Base-by-base conservation (phyloP, 2,329 filamentous ascomycete genomes). In the Diaporthe longicolla region DNA sequence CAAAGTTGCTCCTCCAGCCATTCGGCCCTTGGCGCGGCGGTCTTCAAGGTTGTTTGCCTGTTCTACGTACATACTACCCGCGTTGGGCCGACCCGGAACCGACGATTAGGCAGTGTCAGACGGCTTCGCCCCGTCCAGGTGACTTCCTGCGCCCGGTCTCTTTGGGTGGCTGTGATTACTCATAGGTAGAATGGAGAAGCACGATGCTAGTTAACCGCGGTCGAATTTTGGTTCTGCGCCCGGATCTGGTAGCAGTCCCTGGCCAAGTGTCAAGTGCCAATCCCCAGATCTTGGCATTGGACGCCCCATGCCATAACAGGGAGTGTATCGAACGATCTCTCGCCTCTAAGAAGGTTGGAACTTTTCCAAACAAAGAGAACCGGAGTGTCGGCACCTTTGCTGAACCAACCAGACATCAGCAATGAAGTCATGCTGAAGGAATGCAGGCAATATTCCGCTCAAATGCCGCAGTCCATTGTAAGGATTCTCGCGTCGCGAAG, bases 161-260 rank as follows among this genome's bases (percentile, higher is more conserved):
- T 71, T 48, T 58, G 40, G 58, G 70, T 45, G 59, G 58, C 70
- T 72, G 70, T 65, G 70, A 48, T 59, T 52, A 59, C 54, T 35
- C 21, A 59, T 37, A 13, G 21, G 32, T 7, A 24, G n/a, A 40
- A 66, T n/a, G n/a, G 29, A 52, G 45, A 48, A n/a, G 7, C 32
- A 54, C 19, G 32, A 17, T 66, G 17, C 26, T 68, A 68, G 29
- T 52, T 48, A 50, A 29, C 48, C 21, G 55, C 15, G 54, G 68
- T 70, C 54, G 40, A 17, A 0, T 37, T 35, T 58, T 59, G 55
- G 68, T 45, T 59, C 55, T 26, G 48, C 19, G 45, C 32, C 35
- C 48, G 63, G 48, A 54, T 26, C 32, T 52, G 17, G 26, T 48
- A 10, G 10, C 17, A 63, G 37, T 26, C 6, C 37, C 37, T n/a